phyloP scores from a whole-genome alignment of 1,139 yeast species.

The Geotrichum phurueaensis region DNA sequence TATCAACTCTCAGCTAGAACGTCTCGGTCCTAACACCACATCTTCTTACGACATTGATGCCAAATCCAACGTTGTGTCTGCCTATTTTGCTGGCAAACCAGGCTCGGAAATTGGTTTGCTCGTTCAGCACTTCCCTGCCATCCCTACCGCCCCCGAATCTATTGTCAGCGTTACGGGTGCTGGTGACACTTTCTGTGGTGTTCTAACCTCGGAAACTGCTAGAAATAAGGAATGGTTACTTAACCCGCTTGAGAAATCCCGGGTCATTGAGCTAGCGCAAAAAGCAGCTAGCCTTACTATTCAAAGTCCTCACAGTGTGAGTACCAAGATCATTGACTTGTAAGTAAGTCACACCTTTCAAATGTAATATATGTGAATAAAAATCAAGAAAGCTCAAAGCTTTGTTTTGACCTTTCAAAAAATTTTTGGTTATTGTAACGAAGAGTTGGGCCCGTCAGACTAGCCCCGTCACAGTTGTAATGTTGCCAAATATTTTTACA shows the following conservation, averaged over 20 bases:
- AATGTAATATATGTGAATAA: no score
- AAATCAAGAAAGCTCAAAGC: no score
- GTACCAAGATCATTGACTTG: conserved; percentile 19
- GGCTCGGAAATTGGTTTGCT: conserved; percentile 44
- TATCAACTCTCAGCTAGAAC: not conserved
- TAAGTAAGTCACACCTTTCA: not conserved
- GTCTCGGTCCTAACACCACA: conserved; percentile 2
- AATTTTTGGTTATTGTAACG: no score
- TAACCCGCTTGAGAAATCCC: conserved; percentile 28
- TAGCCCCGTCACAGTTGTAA: no score
- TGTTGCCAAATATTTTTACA: no score
- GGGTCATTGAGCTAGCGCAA: conserved; percentile 44
- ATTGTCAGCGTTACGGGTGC: conserved; percentile 58
- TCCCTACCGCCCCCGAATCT: conserved; percentile 26
- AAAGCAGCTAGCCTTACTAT: conserved; percentile 50
- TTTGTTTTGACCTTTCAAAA: not conserved
- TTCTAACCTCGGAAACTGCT: conserved; percentile 39
- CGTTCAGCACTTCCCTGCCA: conserved; percentile 54
- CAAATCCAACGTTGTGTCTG: conserved; percentile 19
- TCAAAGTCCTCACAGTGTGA: conserved; percentile 34
- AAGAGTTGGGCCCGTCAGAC: no score
- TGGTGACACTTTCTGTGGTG: conserved; percentile 62
- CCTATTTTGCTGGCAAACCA: conserved; percentile 17
- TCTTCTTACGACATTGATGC: not conserved
- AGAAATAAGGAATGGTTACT: conserved; percentile 30